Conservation (phyloP, 1,139 yeast species). For the Yamadazyma dushanensis region DNA sequence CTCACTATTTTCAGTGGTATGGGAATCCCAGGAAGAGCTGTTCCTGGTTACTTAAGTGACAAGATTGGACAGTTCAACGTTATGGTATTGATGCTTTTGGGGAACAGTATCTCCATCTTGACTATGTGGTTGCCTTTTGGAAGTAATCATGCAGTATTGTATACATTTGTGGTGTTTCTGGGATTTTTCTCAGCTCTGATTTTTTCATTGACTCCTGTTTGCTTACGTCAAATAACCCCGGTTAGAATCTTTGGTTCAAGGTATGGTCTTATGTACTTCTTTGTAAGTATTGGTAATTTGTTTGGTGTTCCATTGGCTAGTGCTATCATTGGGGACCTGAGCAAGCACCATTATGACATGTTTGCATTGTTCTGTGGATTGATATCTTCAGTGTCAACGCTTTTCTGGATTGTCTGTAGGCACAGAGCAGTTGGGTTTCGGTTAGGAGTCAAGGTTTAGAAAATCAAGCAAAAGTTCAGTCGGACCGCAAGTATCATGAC, state of each 20-base stretch:
- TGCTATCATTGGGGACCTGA: conserved; percentile 38
- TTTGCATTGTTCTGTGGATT: conserved; percentile 39
- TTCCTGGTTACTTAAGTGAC: conserved; percentile 43
- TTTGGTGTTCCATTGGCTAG: conserved; percentile 48
- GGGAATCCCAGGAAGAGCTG: conserved; percentile 39
- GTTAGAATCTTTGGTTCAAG: conserved; percentile 37
- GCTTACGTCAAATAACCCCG: conserved; percentile 40
- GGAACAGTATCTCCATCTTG: conserved; percentile 32
- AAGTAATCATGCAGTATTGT: conserved; percentile 26
- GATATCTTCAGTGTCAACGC: conserved; percentile 27
- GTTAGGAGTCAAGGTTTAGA: conserved; percentile 29
- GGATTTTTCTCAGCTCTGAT: conserved; percentile 34
- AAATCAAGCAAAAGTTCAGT: not conserved
- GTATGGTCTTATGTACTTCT: conserved; percentile 39
- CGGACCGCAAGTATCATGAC: not conserved
- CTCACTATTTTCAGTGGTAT: conserved; percentile 41
- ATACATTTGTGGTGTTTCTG: conserved; percentile 24
- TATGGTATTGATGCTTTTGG: conserved; percentile 36
- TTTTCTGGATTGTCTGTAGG: conserved; percentile 35
- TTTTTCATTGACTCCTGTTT: conserved; percentile 39
- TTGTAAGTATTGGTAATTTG: conserved; percentile 41
- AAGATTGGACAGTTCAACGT: conserved; percentile 39
- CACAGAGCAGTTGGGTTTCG: conserved; percentile 32
- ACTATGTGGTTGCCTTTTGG: conserved; percentile 45
- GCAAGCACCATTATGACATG: conserved; percentile 28